Evolutionary conservation across 768 basidiomycete species (phyloP), one percentile per base, ranked within the genome.

Genomic region (Serendipita vermifera): DNA sequence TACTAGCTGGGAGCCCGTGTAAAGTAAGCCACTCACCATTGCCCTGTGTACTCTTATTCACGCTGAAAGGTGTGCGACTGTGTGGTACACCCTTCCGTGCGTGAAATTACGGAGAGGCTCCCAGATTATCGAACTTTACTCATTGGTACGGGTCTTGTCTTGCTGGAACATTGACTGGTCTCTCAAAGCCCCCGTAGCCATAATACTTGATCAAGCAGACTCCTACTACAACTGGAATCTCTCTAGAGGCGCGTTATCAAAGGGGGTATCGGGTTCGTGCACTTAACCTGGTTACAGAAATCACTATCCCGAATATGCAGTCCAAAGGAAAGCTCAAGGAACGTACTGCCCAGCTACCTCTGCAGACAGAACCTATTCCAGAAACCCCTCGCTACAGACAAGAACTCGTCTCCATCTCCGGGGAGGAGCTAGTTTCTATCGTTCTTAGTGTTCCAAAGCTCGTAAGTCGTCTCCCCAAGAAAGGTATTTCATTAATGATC

Each of bases 391-490:
- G n/a, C n/a, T n/a, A n/a, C n/a, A n/a, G n/a, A n/a, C n/a, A n/a
- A n/a, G n/a, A n/a, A n/a, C n/a, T n/a, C n/a, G n/a, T n/a, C n/a
- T n/a, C n/a, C n/a, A n/a, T n/a, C n/a, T n/a, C n/a, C n/a, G n/a
- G n/a, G n/a, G n/a, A n/a, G n/a, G n/a, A n/a, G n/a, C n/a, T n/a
- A n/a, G n/a, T n/a, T n/a, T n/a, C n/a, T n/a, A n/a, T n/a, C n/a
- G n/a, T n/a, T n/a, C n/a, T n/a, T n/a, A n/a, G n/a, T 20, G 46
- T 51, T n/a, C 46, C 46, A 9, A 22, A 51, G 32, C 46, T 51
- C 32, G 46, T 51, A n/a, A 29, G 46, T 26, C n/a, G 11, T 29
- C 9, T 51, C n/a, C n/a, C n/a, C n/a, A n/a, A n/a, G n/a, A n/a
- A n/a, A n/a, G n/a, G n/a, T n/a, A n/a, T n/a, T n/a, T n/a, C n/a